A percentile compares a stretch with the other conserved stretches of the same genome.
These are phyloP conservation scores for Xerocomus potaroensis DNA, from an alignment of 768 basidiomycete genomes.

Conservation along the genomic window DNA sequence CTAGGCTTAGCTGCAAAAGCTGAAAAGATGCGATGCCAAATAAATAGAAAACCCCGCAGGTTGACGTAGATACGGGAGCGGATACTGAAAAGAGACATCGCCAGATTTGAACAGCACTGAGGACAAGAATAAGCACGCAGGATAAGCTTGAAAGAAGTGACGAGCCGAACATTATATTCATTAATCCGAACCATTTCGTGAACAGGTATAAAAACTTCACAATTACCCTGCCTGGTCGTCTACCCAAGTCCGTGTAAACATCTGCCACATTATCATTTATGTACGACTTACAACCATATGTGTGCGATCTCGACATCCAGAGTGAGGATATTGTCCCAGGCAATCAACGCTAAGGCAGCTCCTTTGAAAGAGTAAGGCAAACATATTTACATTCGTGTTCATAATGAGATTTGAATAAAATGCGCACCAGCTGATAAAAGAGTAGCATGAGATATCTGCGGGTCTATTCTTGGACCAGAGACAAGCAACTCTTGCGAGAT, in stretches of 20 bases:
- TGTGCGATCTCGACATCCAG: slow-evolving; percentile 13
- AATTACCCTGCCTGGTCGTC: slow-evolving; percentile 3
- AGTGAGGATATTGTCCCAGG: slow-evolving; percentile 17
- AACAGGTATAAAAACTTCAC: slow-evolving; percentile 22
- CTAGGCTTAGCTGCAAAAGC: slow-evolving; percentile 12
- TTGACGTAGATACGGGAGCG: not conserved
- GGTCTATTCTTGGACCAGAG: not conserved
- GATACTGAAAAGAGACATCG: not conserved
- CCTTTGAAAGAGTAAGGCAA: slow-evolving; percentile 1
- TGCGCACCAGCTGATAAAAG: slow-evolving; percentile 11
- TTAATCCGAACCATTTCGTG: slow-evolving; percentile 21
- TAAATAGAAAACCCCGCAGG: slow-evolving; percentile 2
- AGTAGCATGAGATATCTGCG: not conserved
- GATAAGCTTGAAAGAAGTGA: not conserved
- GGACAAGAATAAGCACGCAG: slow-evolving; percentile 2
- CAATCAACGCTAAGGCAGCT: slow-evolving; percentile 5
- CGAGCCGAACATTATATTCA: slow-evolving; percentile 10
- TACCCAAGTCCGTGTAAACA: not conserved
- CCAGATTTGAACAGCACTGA: slow-evolving; percentile 6
- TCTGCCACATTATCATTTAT: not conserved
- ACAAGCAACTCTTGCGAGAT: slow-evolving; percentile 3
- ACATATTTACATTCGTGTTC: not conserved
- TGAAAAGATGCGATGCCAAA: slow-evolving; percentile 4
- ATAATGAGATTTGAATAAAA: not conserved
- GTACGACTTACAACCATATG: slow-evolving; percentile 22